Percentiles rank a stretch among this genome's conserved stretches.
phyloP scores from a whole-genome alignment of 129 eudicot genomes.

The Tanacetum coccineum region DNA sequence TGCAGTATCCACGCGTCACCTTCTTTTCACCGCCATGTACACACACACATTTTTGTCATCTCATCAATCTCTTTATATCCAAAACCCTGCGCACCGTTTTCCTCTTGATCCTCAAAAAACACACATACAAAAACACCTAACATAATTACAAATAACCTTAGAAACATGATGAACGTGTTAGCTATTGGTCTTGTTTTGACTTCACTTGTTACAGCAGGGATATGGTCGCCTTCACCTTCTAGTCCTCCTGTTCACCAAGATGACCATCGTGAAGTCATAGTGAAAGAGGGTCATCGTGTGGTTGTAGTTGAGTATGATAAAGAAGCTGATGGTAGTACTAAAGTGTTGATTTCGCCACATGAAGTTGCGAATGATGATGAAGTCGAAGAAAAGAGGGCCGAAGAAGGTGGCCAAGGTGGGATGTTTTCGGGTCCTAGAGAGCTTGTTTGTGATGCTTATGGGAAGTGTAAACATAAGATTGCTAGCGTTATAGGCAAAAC shows the following conservation, averaged over 20 bases:
- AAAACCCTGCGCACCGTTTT: not conserved
- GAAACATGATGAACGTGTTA: conserved; percentile 61
- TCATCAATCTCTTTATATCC: not conserved
- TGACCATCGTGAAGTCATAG: conserved; percentile 28
- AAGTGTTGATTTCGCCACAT: conserved; percentile 51
- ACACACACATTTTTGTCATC: conserved; percentile 8
- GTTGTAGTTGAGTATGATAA: conserved; percentile 59
- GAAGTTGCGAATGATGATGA: conserved; percentile 16
- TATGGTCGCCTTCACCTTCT: conserved; percentile 45
- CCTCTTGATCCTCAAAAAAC: not conserved
- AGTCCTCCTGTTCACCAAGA: conserved; percentile 1
- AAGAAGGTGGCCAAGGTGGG: not conserved
- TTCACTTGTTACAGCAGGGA: conserved; percentile 38
- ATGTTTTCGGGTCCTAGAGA: conserved; percentile 37
- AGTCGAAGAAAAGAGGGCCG: not conserved
- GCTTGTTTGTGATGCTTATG: conserved; percentile 48
- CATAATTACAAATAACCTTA: too few relatives aligned
- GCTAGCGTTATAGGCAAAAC: conserved; percentile 36
- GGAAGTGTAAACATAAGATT: conserved; percentile 70
- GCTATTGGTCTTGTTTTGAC: conserved; percentile 48
- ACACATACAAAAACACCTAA: not conserved
- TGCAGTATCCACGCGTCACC: conserved; percentile 32
- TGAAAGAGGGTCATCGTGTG: conserved; percentile 57
- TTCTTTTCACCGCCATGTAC: conserved; percentile 7
- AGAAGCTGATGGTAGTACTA: conserved; percentile 50